A percentile compares a stretch with the other conserved stretches of the same genome.
phyloP scores from a whole-genome alignment of 2,329 filamentous ascomycete species.

The Penicillium decumbens region DNA sequence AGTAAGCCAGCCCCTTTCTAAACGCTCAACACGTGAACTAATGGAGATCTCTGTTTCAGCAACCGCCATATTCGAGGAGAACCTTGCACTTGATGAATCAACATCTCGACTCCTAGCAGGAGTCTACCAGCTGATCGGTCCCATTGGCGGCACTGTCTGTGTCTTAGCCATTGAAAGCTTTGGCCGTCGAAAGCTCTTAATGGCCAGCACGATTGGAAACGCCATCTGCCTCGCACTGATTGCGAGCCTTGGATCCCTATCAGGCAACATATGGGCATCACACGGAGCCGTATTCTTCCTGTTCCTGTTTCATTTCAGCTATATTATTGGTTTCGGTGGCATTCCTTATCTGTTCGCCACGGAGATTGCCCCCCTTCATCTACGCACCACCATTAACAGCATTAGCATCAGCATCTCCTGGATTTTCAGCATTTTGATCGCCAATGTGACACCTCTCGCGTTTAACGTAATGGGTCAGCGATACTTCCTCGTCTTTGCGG shows the following conservation, averaged over 20 bases:
- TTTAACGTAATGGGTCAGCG: slow-evolving; percentile 19
- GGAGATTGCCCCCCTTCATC: slow-evolving; percentile 19
- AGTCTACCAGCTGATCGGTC: slow-evolving; percentile 20
- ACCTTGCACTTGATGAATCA: slow-evolving; percentile 16
- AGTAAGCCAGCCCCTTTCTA: slow-evolving; percentile 8
- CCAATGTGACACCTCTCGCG: slow-evolving; percentile 21
- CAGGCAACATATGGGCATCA: slow-evolving; percentile 10
- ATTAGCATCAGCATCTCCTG: slow-evolving; percentile 23
- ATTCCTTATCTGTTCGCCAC: slow-evolving; percentile 24
- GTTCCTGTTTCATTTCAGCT: slow-evolving; percentile 24
- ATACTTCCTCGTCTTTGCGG: slow-evolving; percentile 20
- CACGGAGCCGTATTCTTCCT: slow-evolving; percentile 22
- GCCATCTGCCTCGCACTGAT: slow-evolving; percentile 16
- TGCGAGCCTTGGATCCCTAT: slow-evolving; percentile 16
- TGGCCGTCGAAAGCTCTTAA: slow-evolving; percentile 17
- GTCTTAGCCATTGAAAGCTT: slow-evolving; percentile 18
- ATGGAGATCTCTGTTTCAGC: slow-evolving; percentile 4
- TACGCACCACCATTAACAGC: slow-evolving; percentile 23
- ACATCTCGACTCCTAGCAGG: slow-evolving; percentile 19
- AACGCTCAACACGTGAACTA: not conserved
- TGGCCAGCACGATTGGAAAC: slow-evolving; percentile 19
- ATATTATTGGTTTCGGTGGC: slow-evolving; percentile 22
- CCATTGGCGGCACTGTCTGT: slow-evolving; percentile 17
- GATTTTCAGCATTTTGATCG: slow-evolving; percentile 19
- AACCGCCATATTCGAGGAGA: slow-evolving; percentile 19